Percentiles rank a stretch among this genome's conserved stretches.
Conservation (phyloP, 2,329 filamentous ascomycete genomes). For the Lachnellula hyalina region DNA sequence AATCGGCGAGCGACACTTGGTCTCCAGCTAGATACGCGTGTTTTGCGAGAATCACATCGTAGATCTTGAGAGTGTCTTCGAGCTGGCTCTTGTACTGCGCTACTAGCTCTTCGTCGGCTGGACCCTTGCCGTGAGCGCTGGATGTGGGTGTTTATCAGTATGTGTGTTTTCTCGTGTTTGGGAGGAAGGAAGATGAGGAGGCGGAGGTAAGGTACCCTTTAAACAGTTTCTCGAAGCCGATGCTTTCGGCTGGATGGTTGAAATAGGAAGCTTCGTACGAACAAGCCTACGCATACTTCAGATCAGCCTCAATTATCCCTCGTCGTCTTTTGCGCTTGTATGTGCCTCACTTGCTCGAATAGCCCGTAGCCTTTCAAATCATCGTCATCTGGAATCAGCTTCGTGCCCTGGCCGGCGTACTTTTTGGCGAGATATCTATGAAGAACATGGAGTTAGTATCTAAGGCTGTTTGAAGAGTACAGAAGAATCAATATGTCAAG, state of each 20-base stretch:
- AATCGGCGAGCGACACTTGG: slow-evolving; percentile 25
- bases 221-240: slow-evolving; percentile 21
- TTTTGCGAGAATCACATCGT: slow-evolving; percentile 25
- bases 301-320: no score
- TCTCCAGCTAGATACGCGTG: slow-evolving; percentile 27
- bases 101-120: slow-evolving; percentile 14
- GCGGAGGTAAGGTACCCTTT: slow-evolving; percentile 10
- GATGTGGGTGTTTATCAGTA: background rate
- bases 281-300: slow-evolving; percentile 11
- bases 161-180: background rate
- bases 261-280: slow-evolving; percentile 28
- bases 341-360: slow-evolving; percentile 24
- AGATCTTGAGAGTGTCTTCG: slow-evolving; percentile 19
- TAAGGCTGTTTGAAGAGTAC: no score
- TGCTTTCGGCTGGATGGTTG: slow-evolving; percentile 7
- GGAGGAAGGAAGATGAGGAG: background rate
- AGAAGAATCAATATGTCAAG: no score
- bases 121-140: slow-evolving; percentile 9
- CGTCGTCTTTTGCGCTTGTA: no score
- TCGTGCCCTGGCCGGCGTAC: slow-evolving; percentile 27
- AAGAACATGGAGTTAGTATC: no score
- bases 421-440: slow-evolving; percentile 24
- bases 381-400: slow-evolving; percentile 21
- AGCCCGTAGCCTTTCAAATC: slow-evolving; percentile 24
- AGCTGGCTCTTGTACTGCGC: slow-evolving; percentile 7